Evolutionary conservation across 2,329 filamentous ascomycete genomes (phyloP), one percentile per base, ranked within the genome.

Genomic region (Fusarium incarnatum): DNA sequence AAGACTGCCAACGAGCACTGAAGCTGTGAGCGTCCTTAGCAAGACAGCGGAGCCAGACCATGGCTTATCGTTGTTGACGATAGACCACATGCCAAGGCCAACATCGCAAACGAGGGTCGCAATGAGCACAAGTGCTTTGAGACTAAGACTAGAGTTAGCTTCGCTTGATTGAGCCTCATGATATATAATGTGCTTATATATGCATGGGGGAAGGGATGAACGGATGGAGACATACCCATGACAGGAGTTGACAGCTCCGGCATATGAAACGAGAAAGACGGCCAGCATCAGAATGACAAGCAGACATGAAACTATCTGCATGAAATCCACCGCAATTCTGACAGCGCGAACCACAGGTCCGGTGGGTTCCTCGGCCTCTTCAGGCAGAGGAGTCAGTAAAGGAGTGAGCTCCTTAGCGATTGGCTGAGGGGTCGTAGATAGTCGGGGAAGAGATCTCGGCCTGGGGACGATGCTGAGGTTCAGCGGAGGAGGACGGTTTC

Each of bases 1-100:
- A 52, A 83, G 79, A 28, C 80, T 58, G 20, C 76, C 74, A n/a
- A 82, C 64, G 48, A 82, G 79, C 20, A 73, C 73, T 18, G 77
- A 56, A 7, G 79, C 79, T 25, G 77, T 71, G 23, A 76, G 18
- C 7, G 77, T 67, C 27, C 81, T 77, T 13, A 77, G 50, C 9
- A 77, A 34, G 6, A 82, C 68, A n/a, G 76, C 73, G 73, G 77
- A 78, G 30, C 71, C 74, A 10, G 75, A 72, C 76, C 79, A 79
- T 11, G 73, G 72, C 40, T 63, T 73, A 53, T 78, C 73, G 44
- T 76, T 70, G 47, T 77, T 72, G 16, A 75, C 70, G 28, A 83
- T 77, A 25, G 78, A 77, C 57, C 76, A 67, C 42, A 79, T 65
- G 65, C 82, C 80, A 56, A 83, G 76, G 20, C 77, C 56, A n/a